Base-by-base conservation (phyloP, 768 basidiomycete genomes). In the Aureoboletus auriporus region DNA sequence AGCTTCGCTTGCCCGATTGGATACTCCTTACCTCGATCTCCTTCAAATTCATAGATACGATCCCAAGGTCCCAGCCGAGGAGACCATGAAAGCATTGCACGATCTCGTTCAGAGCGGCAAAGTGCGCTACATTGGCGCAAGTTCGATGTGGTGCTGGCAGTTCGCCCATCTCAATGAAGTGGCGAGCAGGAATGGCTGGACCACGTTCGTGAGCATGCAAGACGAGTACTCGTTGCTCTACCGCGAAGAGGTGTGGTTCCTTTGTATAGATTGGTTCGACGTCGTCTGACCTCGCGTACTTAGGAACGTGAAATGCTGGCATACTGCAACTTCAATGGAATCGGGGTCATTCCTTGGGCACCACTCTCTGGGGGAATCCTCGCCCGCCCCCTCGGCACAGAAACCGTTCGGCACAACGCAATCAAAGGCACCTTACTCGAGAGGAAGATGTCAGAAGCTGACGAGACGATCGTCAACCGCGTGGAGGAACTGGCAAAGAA, bases 181-280 rank as follows among this genome's bases (percentile, higher is more conserved):
- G 2, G 77, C 78, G 5, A 58, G 66, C 35, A 64, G 63, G 48
- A 58, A 76, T 14, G 71, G 71, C 5, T 78, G 78, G 69, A 78
- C 79, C 4, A 74, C 68, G 49, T 82, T 82, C 51, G 68, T 78
- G 42, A 75, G 77, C 47, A 79, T 82, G 71, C 81, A 82, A 61
- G 69, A 72, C 37, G 74, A 78, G 49, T 75, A 82, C 53, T 77
- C 71, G 34, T 60, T 80, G 5, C 66, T 80, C 16, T 83, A 82
- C 56, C 70, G 80, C 26, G 75, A 79, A 49, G 79, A 82, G 62
- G 76, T 71, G 16, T 5, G 48, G 44, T 33, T 2, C 13, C 13
- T 28, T 35, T 6, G 8, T 3, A 29, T 38, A 5, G 23, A 8
- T 3, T 37, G 3, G 8, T 6, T 10, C 2, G 31, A 13, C 4